Evolutionary conservation across 805 yeast genomes (phyloP).

Genomic region (Candida sonorensis): DNA sequence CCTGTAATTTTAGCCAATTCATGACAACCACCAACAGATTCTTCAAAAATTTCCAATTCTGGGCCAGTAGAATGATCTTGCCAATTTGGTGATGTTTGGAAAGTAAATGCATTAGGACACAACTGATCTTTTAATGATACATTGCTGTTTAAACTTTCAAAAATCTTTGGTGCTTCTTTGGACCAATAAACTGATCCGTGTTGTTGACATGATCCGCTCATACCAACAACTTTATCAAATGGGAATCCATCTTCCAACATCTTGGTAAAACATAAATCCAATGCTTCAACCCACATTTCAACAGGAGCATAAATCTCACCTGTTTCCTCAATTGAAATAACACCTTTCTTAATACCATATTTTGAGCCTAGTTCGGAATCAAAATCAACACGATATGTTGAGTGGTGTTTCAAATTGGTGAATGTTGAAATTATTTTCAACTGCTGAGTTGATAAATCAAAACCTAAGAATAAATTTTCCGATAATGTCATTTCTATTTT

Average conservation of each 20-base stretch:
- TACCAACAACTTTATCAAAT: conserved; percentile 51
- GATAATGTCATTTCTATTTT: conserved; percentile 10
- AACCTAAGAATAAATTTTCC: conserved; percentile 48
- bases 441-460: conserved; percentile 88
- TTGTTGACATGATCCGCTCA: conserved; percentile 87
- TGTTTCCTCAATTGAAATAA: conserved; percentile 41
- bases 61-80: conserved; percentile 84
- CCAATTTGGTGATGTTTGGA: conserved; percentile 80
- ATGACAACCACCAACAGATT: conserved; percentile 51
- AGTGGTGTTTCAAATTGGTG: conserved; percentile 42
- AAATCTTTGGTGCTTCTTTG: conserved; percentile 32
- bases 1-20: conserved; percentile 67
- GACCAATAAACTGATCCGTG: conserved; percentile 90
- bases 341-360: conserved; percentile 72
- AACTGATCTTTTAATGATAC: conserved; percentile 41
- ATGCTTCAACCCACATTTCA: conserved; percentile 82
- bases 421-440: conserved; percentile 67
- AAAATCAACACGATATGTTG: conserved; percentile 63
- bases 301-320: conserved; percentile 76
- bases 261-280: conserved; percentile 53
- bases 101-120: conserved; percentile 46
- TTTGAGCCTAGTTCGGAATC: conserved; percentile 49
- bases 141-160: conserved; percentile 30
- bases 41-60: conserved; percentile 59
- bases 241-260: conserved; percentile 49